Percentiles rank a stretch among this genome's conserved stretches.
Evolutionary conservation across 2,329 filamentous ascomycete species (phyloP).

Genomic region (Eutypella sp.): DNA sequence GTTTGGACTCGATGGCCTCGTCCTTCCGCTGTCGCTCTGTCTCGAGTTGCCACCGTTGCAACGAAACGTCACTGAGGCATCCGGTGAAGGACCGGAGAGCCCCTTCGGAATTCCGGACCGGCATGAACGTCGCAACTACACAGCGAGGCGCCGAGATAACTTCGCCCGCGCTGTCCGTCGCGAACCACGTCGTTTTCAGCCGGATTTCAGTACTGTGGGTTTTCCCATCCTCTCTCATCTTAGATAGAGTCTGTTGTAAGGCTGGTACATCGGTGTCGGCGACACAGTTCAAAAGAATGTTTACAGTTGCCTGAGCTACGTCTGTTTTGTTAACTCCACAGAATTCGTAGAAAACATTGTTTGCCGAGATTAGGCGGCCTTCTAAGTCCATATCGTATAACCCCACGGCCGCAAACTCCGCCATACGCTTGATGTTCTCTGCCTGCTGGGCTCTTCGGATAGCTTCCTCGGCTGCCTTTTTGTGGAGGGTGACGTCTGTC

Average conservation of each 20-base stretch:
- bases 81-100: slow-evolving; percentile 44
- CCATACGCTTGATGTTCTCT: slow-evolving; percentile 49
- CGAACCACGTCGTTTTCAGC: slow-evolving; percentile 41
- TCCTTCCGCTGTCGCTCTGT: slow-evolving; percentile 38
- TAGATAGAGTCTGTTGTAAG: slow-evolving; percentile 35
- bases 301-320: slow-evolving; percentile 30
- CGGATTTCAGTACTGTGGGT: slow-evolving; percentile 44
- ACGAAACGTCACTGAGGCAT: slow-evolving; percentile 44
- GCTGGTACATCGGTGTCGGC: slow-evolving; percentile 38
- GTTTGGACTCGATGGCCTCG: slow-evolving; percentile 53
- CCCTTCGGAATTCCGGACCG: slow-evolving; percentile 42
- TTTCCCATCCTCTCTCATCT: slow-evolving; percentile 35
- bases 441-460: slow-evolving; percentile 45
- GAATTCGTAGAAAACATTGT: slow-evolving; percentile 49
- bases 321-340: slow-evolving; percentile 44
- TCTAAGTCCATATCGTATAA: slow-evolving; percentile 51
- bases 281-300: slow-evolving; percentile 42
- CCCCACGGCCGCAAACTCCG: slow-evolving; percentile 49
- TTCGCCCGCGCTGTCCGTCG: slow-evolving; percentile 40
- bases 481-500: slow-evolving; percentile 47
- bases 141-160: slow-evolving; percentile 40
- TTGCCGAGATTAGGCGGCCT: slow-evolving; percentile 44
- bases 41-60: slow-evolving; percentile 47
- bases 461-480: slow-evolving; percentile 43
- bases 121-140: slow-evolving; percentile 47